Evolutionary conservation across 2,329 filamentous ascomycete genomes (phyloP), one percentile per base, ranked within the genome.

Genomic region (Xylaria sp.): DNA sequence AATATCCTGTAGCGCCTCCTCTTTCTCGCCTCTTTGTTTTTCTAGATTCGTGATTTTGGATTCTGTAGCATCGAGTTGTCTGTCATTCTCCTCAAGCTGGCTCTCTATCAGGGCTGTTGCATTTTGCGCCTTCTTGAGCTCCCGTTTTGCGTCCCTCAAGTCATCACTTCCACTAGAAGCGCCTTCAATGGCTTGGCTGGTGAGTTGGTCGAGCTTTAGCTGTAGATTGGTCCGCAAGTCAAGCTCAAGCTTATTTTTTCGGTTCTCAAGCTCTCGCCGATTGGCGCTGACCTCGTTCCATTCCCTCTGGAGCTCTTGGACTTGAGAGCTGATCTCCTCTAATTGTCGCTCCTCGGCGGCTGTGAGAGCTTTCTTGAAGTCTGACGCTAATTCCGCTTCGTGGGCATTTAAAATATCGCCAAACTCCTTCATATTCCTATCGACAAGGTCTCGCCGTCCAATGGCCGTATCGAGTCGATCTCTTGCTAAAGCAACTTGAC

Each of bases 361-460:
- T 10, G 91, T 92, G 58, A 99, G 85, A 13, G 92, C 92, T 81
- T 97, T 98, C 83, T 97, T 97, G 84, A 98, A 99, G 28, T 97
- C 92, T 0, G 93, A 92, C 18, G 87, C 86, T 65, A 98, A 82
- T 79, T 99, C 97, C 2, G 90, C 86, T 79, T 97, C 90, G 78
- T 94, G 92, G 7, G 92, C 90, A 57, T 85, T 87, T 66, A 97
- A 86, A 73, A 93, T 92, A 69, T 94, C 91, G 59, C 90, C 88
- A 63, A 97, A 87, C 50, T 90, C 89, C 73, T 92, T 91, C 79
- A 98, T 87, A 75, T 92, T 91, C 72, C 86, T 87, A 73, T 93
- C 90, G 37, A 94, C 90, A 57, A 90, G 90, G 59, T 93, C 90
- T 63, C 89, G 88, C 72, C 87, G 85, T 69, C 81, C 83, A 50